These are phyloP conservation scores for Ceratocystis alfenasii DNA, from an alignment of 2,329 filamentous ascomycete genomes.

Conservation along the genomic window DNA sequence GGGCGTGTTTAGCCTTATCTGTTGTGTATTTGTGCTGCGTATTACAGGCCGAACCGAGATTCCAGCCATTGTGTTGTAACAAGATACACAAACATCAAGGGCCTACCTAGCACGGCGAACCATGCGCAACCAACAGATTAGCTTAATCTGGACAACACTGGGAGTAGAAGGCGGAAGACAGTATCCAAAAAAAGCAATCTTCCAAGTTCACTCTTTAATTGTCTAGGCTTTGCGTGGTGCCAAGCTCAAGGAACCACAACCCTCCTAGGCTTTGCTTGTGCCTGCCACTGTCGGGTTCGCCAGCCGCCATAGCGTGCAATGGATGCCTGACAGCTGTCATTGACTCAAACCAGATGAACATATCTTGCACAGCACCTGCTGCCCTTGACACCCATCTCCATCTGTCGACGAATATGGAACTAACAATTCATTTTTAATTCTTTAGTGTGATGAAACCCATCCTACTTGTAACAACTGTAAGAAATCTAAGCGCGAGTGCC, in stretches of 20 bases:
- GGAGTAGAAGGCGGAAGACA: not conserved
- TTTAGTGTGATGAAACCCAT: constrained; percentile 88
- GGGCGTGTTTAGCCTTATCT: not conserved
- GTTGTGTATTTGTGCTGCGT: constrained; percentile 10
- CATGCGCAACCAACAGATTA: not conserved
- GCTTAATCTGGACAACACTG: not conserved
- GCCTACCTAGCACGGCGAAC: not conserved
- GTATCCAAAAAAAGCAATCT: not conserved
- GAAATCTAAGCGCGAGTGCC: constrained; percentile 76
- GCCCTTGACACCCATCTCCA: not conserved
- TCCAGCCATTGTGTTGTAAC: not conserved
- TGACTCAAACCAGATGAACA: constrained; percentile 5
- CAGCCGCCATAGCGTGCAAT: not conserved
- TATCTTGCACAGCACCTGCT: constrained; percentile 17
- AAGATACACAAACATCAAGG: not conserved
- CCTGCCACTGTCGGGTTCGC: not conserved
- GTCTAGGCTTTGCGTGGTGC: not conserved
- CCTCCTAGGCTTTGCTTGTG: not conserved
- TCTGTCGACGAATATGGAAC: constrained; percentile 21
- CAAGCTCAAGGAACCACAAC: not conserved
- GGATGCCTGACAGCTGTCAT: constrained; percentile 12
- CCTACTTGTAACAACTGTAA: constrained; percentile 84
- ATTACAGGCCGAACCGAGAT: constrained; percentile 1
- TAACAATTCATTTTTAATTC: constrained; percentile 24
- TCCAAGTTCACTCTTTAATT: not conserved